phyloP scores from a whole-genome alignment of 345 rosid genomes.

The Microcos paniculata region DNA sequence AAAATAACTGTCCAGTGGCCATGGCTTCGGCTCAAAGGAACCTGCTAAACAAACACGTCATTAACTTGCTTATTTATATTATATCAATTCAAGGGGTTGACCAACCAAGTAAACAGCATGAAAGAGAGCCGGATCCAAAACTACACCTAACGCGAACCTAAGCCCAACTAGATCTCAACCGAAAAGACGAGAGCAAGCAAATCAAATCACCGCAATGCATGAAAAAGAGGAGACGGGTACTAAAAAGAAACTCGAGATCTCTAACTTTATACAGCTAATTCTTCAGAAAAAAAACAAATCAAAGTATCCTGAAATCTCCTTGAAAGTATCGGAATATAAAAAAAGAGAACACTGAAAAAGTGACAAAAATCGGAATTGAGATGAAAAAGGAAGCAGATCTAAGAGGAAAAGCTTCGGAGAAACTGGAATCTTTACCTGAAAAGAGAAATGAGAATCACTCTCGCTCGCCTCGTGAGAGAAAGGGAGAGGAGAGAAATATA shows the following conservation, averaged over 20 bases:
- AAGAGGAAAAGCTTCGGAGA: not conserved
- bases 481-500: not conserved
- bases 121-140: not conserved
- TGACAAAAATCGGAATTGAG: slow-evolving; percentile 31
- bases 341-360: slow-evolving; percentile 3
- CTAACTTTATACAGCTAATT: not conserved
- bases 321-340: slow-evolving; percentile 27
- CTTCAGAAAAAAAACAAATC: slow-evolving; percentile 16
- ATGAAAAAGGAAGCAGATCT: slow-evolving; percentile 5
- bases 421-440: slow-evolving; percentile 17
- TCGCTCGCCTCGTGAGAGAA: slow-evolving; percentile 10
- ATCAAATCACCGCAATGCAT: slow-evolving; percentile 6
- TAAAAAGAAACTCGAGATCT: slow-evolving; percentile 8
- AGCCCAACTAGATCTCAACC: slow-evolving; percentile 20
- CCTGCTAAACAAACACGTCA: slow-evolving; percentile 32
- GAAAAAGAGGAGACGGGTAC: not conserved
- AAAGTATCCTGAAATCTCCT: slow-evolving; percentile 5
- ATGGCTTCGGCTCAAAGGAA: slow-evolving; percentile 38
- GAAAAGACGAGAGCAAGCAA: not conserved
- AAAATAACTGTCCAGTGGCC: slow-evolving; percentile 96
- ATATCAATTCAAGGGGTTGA: not conserved
- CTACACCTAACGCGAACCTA: slow-evolving; percentile 26
- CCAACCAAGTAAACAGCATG: not conserved
- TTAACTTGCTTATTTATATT: not conserved
- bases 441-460: not conserved